Evolutionary conservation across 495 filamentous ascomycete species (phyloP), one percentile per base, ranked within the genome.

Genomic region (Aspergillus conjunctus): DNA sequence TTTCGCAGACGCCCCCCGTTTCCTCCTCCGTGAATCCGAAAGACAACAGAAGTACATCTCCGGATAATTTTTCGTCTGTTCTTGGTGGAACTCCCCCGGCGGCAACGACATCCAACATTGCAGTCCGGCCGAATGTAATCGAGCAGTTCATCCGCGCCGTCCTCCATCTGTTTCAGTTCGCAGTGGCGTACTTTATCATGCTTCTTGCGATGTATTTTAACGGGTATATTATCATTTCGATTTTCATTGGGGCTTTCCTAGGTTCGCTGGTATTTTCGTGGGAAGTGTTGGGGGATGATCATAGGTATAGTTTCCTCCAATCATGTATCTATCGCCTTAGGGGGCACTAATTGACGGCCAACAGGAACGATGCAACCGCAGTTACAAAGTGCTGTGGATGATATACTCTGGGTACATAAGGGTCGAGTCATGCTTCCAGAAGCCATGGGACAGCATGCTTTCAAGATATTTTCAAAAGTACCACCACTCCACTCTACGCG

Each of bases 101-200:
- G 26, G 26, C 26, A 26, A 5, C 26, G 26, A 5, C 26, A 26
- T 26, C 26, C 2, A 20, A 31, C 33, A 15, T 15, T 11, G 44
- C 44, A 48, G 10, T 83, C 54, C 76, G 83, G 4, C 86, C 83
- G 0, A 80, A 67, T 4, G 31, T 82, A 2, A 57, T 77, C 14
- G 83, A 91, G 67, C 88, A 91, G 60, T 66, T 75, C 4, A 64
- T 88, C n/a, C 82, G 88, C 3, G 83, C 87, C 0, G 37, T 81
- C 32, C 60, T 92, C 22, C 85, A 90, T 64, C 86, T 83, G 76
- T 7, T 83, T 18, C 87, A 90, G 62, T 89, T 91, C 66, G 85
- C 83, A 0, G 80, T 88, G 5, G 87, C 87, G 15, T 92, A 91
- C 66, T 82, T 90, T 65, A 70, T 90, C 56, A 89, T 91, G 87